Evolutionary conservation across 441 rosid genomes (phyloP), one percentile per base, ranked within the genome.

Genomic region (Eugenia klotzschiana): DNA sequence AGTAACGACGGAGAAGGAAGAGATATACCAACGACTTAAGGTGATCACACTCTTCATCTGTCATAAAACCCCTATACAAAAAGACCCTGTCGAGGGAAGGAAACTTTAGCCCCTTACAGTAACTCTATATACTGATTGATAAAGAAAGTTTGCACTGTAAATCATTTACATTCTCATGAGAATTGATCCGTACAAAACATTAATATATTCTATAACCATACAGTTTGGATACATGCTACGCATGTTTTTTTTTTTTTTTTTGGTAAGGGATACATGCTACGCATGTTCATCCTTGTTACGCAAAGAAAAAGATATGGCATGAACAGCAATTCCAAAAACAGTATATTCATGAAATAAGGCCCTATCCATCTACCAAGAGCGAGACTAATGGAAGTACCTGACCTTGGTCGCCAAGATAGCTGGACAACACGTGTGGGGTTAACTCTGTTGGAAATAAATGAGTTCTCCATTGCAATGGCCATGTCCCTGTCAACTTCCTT

Each of bases 351-450:
- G 25, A 33, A 69, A 69, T 69, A 69, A 69, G 2, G 1, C 4
- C 4, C 77, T 69, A 4, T 69, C 43, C 23, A 37, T 69, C 46
- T 69, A 69, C 18, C 46, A 69, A 69, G 77, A 69, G 46, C 11
- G 25, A 69, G 77, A 37, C 77, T 41, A 54, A 64, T 84, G 74
- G 79, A 86, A 88, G 88, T 92, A 95, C 97, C 98, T 94, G 96
- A 95, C 99, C 99, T 97, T 91, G 98, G 99, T 87, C 80, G 92
- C 98, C 99, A 95, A 79, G 95, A 94, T 84, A 95, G 91, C 51
- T 90, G 94, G 82, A 91, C 84, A 52, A 92, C 98, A 83, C 89
- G 91, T 33, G 93, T 91, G 4, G 96, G 98, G 74, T 93, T 91
- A 69, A 97, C 82, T 79, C 89, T 87, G 80, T 89, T 89, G 37